Conservation (phyloP, 805 yeast genomes). For the Cyberlindnera japonica region DNA sequence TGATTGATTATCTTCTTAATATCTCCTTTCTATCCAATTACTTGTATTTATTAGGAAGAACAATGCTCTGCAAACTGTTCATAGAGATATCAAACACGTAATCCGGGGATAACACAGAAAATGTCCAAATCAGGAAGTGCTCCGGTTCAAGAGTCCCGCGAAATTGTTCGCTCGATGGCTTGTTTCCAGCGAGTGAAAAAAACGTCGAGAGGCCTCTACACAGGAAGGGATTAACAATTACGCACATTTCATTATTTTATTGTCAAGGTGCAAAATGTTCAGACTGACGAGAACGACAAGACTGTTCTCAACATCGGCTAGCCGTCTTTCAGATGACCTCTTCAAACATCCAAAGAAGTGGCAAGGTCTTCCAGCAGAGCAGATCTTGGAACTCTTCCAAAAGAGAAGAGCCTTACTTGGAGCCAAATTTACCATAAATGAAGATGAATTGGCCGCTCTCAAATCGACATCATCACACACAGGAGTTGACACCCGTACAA, state of each 20-base stretch:
- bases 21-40: too few relatives aligned
- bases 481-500: constrained; percentile 35
- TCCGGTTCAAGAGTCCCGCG: not conserved
- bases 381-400: constrained; percentile 56
- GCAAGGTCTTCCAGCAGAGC: constrained; percentile 63
- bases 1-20: too few relatives aligned
- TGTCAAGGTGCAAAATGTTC: constrained; percentile 6
- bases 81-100: too few relatives aligned
- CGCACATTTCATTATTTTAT: too few relatives aligned
- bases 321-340: constrained; percentile 13
- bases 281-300: constrained; percentile 15
- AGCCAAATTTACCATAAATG: constrained; percentile 43
- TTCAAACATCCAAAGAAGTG: constrained; percentile 53
- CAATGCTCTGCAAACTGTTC: too few relatives aligned
- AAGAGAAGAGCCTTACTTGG: constrained; percentile 56
- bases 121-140: not conserved
- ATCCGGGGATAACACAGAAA: too few relatives aligned
- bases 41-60: too few relatives aligned
- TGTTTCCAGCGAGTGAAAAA: constrained; percentile 5
- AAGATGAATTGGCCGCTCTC: constrained; percentile 55
- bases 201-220: constrained; percentile 4
- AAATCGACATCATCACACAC: constrained; percentile 43
- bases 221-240: too few relatives aligned
- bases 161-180: not conserved
- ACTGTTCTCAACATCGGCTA: constrained; percentile 16